These are phyloP conservation scores for Trichoderma orchidacearum DNA, from an alignment of 495 filamentous ascomycete species.

Conservation along the genomic window DNA sequence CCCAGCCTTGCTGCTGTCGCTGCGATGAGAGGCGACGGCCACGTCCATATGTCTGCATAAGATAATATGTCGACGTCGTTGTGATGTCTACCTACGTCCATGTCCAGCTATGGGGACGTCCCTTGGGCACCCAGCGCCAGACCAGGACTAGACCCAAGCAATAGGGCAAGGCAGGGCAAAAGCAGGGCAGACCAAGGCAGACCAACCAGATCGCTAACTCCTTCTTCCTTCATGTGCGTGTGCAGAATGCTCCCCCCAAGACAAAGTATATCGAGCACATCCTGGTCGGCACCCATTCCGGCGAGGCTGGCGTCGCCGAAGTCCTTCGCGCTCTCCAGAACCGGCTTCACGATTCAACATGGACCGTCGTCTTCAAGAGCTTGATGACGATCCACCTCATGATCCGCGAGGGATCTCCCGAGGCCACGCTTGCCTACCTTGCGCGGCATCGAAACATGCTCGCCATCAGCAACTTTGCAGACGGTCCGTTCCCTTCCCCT, in stretches of 20 bases:
- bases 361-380: constrained; percentile 92
- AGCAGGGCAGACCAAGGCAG: neutral
- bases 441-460: constrained; percentile 72
- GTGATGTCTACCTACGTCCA: neutral
- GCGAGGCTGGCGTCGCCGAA: constrained; percentile 90
- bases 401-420: constrained; percentile 87
- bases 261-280: constrained; percentile 99
- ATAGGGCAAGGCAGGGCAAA: too few species aligned
- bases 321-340: constrained; percentile 85
- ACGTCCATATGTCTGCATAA: too few species aligned
- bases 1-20: neutral
- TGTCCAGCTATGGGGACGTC: neutral
- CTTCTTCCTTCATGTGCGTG: constrained; percentile 4
- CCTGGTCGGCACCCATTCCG: constrained; percentile 84
- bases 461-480: constrained; percentile 80
- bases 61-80: too few species aligned
- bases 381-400: constrained; percentile 93
- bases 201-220: neutral
- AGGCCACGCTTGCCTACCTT: constrained; percentile 77
- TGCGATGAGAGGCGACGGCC: neutral
- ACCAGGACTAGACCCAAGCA: neutral
- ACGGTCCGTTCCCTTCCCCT: constrained; percentile 47
- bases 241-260: constrained; percentile 84
- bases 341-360: constrained; percentile 86
- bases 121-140: neutral